Evolutionary conservation across 352 stramenopile genomes (phyloP), one percentile per base, ranked within the genome.

Genomic region (Phytophthora ramorum): DNA sequence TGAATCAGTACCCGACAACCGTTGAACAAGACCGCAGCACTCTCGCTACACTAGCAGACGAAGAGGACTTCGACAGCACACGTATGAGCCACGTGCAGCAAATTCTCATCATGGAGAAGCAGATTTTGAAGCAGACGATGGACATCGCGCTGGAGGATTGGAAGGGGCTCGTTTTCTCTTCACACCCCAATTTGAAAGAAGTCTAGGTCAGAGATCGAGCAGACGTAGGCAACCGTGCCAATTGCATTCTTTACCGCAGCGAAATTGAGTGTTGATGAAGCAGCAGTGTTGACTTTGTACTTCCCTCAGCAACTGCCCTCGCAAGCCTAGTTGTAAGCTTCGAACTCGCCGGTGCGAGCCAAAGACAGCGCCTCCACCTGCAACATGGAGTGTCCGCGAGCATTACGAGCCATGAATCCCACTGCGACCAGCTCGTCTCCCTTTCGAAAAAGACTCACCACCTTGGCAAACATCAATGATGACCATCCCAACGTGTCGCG

Each of bases 91-190:
- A 91, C 6, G 69, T 87, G 0, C 54, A 76, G n/a, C 76, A 73
- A 26, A 66, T 71, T 13, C 66, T 91, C 0, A 57, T 87, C 45
- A 64, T 83, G 50, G 83, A 91, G 63, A 91, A 91, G 48, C 54
- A 80, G 38, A 87, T 89, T 52, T 52, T 91, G 13, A 69, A 81
- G 22, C 53, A 89, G 58, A 76, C 80, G 12, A 73, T 87, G 56
- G 54, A 76, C 13, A 61, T 87, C 13, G 78, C 69, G 14, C 44
- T 77, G 49, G 58, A 77, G 19, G 64, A 84, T 30, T 91, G 83
- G 83, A 69, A 63, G 28, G 63, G 63, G 0, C 68, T 91, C 38
- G 51, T 89, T n/a, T 53, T 77, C 19, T 79, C 66, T n/a, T 38
- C 75, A 1, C 68, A 90, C 38, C 66, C 76, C 34, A 83, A 80